Evolutionary conservation across 495 filamentous ascomycete genomes (phyloP), one percentile per base, ranked within the genome.

Genomic region (Daldinia decipiens): DNA sequence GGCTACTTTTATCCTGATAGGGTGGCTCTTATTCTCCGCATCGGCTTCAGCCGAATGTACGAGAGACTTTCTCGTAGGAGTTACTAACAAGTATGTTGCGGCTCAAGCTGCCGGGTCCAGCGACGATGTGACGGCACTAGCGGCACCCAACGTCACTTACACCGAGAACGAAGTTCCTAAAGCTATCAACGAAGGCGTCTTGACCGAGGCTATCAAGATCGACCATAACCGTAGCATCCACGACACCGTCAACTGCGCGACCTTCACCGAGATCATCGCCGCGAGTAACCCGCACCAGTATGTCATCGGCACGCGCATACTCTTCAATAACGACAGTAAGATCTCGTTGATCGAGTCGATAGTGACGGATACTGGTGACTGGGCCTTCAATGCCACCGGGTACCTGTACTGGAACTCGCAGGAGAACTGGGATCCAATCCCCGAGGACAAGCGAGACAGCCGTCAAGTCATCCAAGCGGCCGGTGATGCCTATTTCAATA

Each of bases 291-390:
- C 66, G 1, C 75, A 77, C 12, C 79, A 79, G 15, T 81, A 79
- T 24, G 80, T 83, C 0, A 80, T 83, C 26, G 78, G 79, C 26
- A 80, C 81, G 7, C 78, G 81, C 26, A 77, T 84, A 26, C 32
- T 79, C 24, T 72, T 79, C 59, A 63, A 59, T 12, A 56, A 54
- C 24, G 70, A 78, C 38, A 64, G 71, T 31, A 77, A 75, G 54
- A 76, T 80, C 31, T 72, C 73, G 6, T 59, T 68, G 59, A 78
- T 82, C 45, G 77, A 82, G 15, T 80, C 78, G 0, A 74, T 81
- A 26, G 76, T 82, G 1, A 76, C 76, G 7, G 77, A 80, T 60
- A 53, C 52, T 0, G 80, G 79, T 8, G 79, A 82, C 69, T 82
- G 79, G 80, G 70, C 72, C 17, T 82, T 81, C 73, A 79, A 82